Evolutionary conservation across 495 filamentous ascomycete genomes (phyloP), one percentile per base, ranked within the genome.

Genomic region (Antarctomyces pellizariae): DNA sequence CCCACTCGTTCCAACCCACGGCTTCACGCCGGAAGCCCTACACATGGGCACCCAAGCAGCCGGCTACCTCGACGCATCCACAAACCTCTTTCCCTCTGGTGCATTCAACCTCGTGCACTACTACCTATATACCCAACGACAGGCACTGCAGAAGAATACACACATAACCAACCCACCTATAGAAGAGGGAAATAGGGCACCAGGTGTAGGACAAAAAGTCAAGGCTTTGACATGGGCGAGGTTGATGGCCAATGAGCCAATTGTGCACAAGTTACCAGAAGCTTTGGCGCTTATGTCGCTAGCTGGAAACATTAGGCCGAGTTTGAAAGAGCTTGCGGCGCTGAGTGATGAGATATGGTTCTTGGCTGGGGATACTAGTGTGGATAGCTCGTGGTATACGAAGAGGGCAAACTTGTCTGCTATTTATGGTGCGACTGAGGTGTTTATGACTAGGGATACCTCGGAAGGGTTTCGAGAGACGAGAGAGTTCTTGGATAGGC

Each of bases 301-400:
- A 19, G 67, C 75, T 0, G 55, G 50, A 16, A 67, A 90, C 42
- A 56, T 90, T 29, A 71, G 79, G 0, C 39, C 65, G n/a, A 75
- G 82, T 1, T 42, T 93, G 1, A 54, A 56, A 5, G 84, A 93
- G 50, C 64, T 97, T 7, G 68, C 74, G 17, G 50, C 59, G 20
- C 67, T 97, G 2, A 61, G 73, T 4, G 80, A 86, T 48, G 86
- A 97, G 49, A 84, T 97, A 16, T 68, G 71, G 46, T 75, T 61
- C 37, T 65, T 92, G 2, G 66, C 89, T 0, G 79, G 78, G 22
- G 89, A 93, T 45, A 51, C 50, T 3, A 64, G 66, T 8, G 74
- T 92, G 34, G 83, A 93, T 42, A 59, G 66, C 0, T 62, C 61
- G 7, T 95, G 86, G 86, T 97, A 95, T 44, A 75, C 80, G 29